phyloP scores from a whole-genome alignment of 345 rosid genomes.

The Citrus sp. region DNA sequence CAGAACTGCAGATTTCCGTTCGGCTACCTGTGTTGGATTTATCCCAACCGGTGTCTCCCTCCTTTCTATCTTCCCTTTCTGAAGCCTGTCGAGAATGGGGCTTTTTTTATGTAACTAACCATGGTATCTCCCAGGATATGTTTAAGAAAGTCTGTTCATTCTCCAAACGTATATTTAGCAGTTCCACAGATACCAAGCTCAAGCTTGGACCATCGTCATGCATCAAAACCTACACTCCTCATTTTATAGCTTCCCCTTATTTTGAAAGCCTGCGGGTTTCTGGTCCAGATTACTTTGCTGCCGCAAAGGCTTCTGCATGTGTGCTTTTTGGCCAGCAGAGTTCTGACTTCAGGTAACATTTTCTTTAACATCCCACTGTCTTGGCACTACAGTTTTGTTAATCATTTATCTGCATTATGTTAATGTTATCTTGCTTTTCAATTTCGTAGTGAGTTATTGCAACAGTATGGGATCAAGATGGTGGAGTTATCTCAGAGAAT shows the following conservation, averaged over 20 bases:
- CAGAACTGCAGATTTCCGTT: constrained; percentile 30
- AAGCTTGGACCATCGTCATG: constrained; percentile 54
- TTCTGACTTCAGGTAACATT: constrained; percentile 46
- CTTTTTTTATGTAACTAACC: constrained; percentile 68
- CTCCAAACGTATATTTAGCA: constrained; percentile 45
- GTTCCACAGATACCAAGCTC: constrained; percentile 55
- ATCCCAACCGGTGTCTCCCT: constrained; percentile 38
- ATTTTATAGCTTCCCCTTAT: constrained; percentile 74
- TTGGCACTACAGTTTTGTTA: background rate
- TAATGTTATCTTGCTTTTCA: background rate
- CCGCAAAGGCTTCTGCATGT: constrained; percentile 51
- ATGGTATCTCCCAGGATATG: constrained; percentile 53
- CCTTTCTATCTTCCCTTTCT: constrained; percentile 45
- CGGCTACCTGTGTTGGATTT: constrained; percentile 71
- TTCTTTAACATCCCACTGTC: background rate
- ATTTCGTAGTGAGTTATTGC: constrained; percentile 42
- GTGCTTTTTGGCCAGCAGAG: constrained; percentile 41
- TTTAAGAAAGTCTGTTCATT: constrained; percentile 29
- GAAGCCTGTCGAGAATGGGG: constrained; percentile 70
- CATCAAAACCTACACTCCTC: constrained; percentile 59
- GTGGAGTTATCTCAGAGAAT: constrained; percentile 49
- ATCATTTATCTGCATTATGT: constrained; percentile 6
- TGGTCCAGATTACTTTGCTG: constrained; percentile 64
- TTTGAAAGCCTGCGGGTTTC: constrained; percentile 67
- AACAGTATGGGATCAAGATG: constrained; percentile 62